Evolutionary conservation across 805 yeast genomes (phyloP), one percentile per base, ranked within the genome.

Genomic region (Starmerella etchellsii): DNA sequence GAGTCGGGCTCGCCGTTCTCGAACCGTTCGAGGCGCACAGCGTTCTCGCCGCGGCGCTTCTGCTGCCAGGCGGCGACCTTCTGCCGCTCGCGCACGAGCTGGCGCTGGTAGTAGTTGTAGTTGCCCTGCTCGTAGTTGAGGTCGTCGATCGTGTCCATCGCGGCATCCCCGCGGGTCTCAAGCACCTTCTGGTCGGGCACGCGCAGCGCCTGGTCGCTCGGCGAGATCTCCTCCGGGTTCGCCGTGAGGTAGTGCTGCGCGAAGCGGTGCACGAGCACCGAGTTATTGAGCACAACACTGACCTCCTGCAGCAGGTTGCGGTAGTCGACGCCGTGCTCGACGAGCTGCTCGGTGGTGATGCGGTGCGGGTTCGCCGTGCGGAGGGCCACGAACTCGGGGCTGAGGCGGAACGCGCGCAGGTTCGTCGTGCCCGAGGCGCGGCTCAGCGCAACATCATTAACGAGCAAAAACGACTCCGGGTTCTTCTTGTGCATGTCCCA

Each of bases 91-190:
- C 84, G 71, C 36, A 76, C 71, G 44, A 74, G 66, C 53, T 74
- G 78, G 65, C 93, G 75, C 64, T 81, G 91, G 66, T 73, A 80
- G 63, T 78, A 81, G 66, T 80, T 78, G 68, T 78, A 76, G 62
- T 77, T 81, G 51, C 78, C 77, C 58, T 79, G 81, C 57, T 78
- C 85, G 58, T 77, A 77, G 64, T 77, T 78, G 64, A 74, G 76
- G 36, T 78, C 76, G 59, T 81, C 91, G 31, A 81, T 69, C 38
- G 82, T 73, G 46, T 74, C 77, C 56, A 74, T 69, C 49, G 81
- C 66, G 35, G 71, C 70, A 55, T 80, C 87, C 44, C 76, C 71
- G 47, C 66, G 67, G 47, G 56, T 52, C 46, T 63, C 61, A 34
- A 69, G 49, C 42, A 61, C 61, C 15, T 66, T 59, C 45, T 64